Conservation (phyloP, 208 protist species). For the Porcisia hertigi region DNA sequence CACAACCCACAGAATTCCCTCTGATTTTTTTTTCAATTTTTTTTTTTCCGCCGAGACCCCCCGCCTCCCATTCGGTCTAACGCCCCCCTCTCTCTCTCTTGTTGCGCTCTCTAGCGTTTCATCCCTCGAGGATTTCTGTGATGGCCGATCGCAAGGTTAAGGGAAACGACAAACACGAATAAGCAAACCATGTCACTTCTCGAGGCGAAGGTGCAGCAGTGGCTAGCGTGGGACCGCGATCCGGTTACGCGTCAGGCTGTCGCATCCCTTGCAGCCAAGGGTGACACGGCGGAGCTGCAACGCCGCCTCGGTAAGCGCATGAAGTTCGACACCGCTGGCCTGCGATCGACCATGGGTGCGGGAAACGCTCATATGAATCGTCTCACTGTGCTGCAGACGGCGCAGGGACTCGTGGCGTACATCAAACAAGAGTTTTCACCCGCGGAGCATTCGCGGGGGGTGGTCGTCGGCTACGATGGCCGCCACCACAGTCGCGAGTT, state of each 20-base stretch:
- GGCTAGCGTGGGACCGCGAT: conserved; percentile 77
- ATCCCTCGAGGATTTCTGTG: not conserved
- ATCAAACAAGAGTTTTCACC: conserved; percentile 47
- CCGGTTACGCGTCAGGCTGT: conserved; percentile 46
- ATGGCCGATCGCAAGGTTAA: not conserved
- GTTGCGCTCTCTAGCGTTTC: too few relatives aligned
- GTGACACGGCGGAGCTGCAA: conserved; percentile 47
- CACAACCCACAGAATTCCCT: not conserved
- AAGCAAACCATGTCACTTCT: conserved; percentile 16
- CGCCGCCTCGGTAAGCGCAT: conserved; percentile 85
- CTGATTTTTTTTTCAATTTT: not conserved
- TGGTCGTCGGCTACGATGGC: conserved; percentile 96
- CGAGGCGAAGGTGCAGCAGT: conserved; percentile 54
- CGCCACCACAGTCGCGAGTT: conserved; percentile 93
- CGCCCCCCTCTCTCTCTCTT: not conserved
- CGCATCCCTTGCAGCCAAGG: conserved; percentile 35
- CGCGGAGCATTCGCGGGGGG: conserved; percentile 46
- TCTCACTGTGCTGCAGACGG: conserved; percentile 95
- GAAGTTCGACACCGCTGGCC: conserved; percentile 95
- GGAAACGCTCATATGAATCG: conserved; percentile 96
- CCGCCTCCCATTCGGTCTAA: not conserved
- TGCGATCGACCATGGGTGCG: conserved; percentile 93
- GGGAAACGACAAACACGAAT: not conserved
- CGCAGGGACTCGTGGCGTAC: conserved; percentile 85
- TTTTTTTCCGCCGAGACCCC: not conserved